Percentiles rank a stretch among this genome's conserved stretches.
phyloP scores from a whole-genome alignment of 768 basidiomycete species.

The Amylocystis lapponica region DNA sequence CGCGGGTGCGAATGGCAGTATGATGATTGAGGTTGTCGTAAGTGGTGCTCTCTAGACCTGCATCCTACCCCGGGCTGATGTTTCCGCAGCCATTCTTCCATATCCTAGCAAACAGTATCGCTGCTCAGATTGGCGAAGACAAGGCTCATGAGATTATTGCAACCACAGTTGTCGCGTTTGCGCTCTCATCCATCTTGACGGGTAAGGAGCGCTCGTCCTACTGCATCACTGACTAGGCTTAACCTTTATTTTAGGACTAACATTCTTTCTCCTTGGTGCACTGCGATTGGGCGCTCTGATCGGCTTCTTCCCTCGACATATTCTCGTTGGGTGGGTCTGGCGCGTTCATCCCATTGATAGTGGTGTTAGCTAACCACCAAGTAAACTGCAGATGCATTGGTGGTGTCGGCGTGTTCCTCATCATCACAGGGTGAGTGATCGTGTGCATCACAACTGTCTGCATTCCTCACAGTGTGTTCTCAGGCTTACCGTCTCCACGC shows the following conservation, averaged over 20 bases:
- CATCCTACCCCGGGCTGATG: background rate
- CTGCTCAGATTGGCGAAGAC: constrained; percentile 62
- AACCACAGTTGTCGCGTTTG: constrained; percentile 86
- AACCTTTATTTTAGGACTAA: constrained; percentile 42
- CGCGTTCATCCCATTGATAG: no score
- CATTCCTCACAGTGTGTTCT: background rate
- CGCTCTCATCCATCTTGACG: constrained; percentile 82
- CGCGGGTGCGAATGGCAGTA: constrained; percentile 84
- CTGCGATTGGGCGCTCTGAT: constrained; percentile 80
- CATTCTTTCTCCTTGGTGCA: constrained; percentile 83
- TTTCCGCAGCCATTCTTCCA: constrained; percentile 86
- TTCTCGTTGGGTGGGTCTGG: constrained; percentile 75
- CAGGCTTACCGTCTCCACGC: constrained; percentile 80
- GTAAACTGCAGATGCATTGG: constrained; percentile 65
- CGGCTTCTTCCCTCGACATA: constrained; percentile 95
- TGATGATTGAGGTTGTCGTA: constrained; percentile 99
- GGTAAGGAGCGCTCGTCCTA: constrained; percentile 37
- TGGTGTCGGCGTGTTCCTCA: constrained; percentile 91
- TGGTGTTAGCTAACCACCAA: background rate
- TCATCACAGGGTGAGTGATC: constrained; percentile 70
- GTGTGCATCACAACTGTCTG: background rate
- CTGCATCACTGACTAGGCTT: constrained; percentile 4
- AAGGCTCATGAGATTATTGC: constrained; percentile 72
- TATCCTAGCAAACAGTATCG: constrained; percentile 77
- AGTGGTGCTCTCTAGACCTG: constrained; percentile 22